These are phyloP conservation scores for Cordyceps cicadae DNA, from an alignment of 2,329 filamentous ascomycete genomes.

Conservation along the genomic window DNA sequence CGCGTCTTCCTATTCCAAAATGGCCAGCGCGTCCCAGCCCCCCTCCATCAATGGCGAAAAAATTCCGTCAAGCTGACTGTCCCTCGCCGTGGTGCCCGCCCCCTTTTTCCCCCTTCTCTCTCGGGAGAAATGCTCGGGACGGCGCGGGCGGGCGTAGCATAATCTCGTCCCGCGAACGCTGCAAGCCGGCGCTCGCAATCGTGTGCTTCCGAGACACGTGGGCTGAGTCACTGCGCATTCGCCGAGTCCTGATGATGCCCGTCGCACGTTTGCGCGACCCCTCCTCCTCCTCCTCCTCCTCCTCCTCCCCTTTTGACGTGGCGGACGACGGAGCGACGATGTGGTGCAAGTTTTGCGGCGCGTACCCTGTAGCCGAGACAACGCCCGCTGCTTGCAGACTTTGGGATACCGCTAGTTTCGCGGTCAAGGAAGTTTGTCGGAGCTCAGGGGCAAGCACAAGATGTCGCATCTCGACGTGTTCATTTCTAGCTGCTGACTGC, in stretches of 20 bases:
- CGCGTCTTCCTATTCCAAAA: not conserved
- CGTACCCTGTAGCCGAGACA: constrained; percentile 4
- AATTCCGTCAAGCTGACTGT: not conserved
- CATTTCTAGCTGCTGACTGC: too few relatives aligned
- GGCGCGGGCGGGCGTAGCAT: not conserved
- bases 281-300: not conserved
- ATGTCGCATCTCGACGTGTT: not conserved
- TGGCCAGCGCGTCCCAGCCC: not conserved
- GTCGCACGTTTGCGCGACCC: not conserved
- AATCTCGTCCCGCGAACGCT: not conserved
- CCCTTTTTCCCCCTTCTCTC: not conserved
- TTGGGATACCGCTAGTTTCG: not conserved
- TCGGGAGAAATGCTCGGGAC: not conserved
- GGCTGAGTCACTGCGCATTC: not conserved
- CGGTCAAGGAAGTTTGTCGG: not conserved
- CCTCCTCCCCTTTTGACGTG: not conserved
- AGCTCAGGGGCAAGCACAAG: not conserved
- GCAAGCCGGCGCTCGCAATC: not conserved
- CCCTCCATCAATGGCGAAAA: not conserved
- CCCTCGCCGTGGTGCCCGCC: not conserved
- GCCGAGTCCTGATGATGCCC: not conserved
- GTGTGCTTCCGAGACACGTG: constrained; percentile 5
- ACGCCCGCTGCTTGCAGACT: not conserved
- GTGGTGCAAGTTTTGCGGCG: not conserved
- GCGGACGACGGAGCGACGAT: not conserved